Base-by-base conservation (phyloP, 2,329 filamentous ascomycete genomes). In the Albifimbria verrucaria region DNA sequence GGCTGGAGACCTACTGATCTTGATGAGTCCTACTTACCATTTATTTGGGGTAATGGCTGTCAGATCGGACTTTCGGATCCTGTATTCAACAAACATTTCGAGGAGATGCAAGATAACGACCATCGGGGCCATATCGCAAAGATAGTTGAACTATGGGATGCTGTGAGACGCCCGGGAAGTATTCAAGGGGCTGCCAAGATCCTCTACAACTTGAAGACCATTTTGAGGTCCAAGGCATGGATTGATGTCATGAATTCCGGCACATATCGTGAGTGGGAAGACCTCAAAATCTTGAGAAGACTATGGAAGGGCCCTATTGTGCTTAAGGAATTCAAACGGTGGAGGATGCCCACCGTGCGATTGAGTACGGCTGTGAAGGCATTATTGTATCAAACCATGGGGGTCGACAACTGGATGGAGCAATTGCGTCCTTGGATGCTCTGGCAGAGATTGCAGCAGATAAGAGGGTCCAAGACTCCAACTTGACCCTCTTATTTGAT, bases 1-100 rank as follows among this genome's bases (percentile, higher is more conserved):
- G 80, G 79, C 1, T 92, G 87, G 87, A 76, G 88, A 36, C 87
- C 87, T 0, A 76, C 74, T 0, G 87, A 90, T 62, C 76, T 90
- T 4, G 86, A 89, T 57, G 76, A 77, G 15, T 81, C 75, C 3
- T 87, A 82, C 60, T 61, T 83, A 0, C 81, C 85, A 0, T 88
- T 89, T 57, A 69, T 84, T 24, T 76, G 72, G 39, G 81, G 81
- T 0, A 66, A 81, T 10, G 87, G 87, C 2, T 79, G 81, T 49
- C 74, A 79, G 44, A 76, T 86, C 2, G 87, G 86, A 2, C 85
- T 90, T 58, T 77, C 77, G 1, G 87, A 91, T 62, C 85, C 86
- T 0, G 83, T 85, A 0, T 90, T 88, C 65, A 62, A 58, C 21
- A 50, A 23, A 1, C 2, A 55, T 2, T 63, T 57, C 17, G 59